A percentile compares a stretch with the other conserved stretches of the same genome.
phyloP scores from a whole-genome alignment of 306 rosid species.

The Alnus glutinosa region DNA sequence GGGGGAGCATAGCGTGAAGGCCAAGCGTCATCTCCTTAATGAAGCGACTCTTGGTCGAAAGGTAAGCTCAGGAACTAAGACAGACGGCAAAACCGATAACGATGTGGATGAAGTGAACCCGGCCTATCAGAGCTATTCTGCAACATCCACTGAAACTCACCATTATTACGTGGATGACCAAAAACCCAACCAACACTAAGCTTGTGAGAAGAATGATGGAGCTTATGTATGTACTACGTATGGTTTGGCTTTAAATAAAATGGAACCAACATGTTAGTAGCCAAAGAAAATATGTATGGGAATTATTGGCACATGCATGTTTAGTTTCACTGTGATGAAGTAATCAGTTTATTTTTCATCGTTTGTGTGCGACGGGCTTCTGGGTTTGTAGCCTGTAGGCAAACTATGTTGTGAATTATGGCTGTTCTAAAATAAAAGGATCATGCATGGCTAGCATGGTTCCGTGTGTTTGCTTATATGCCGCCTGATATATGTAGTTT shows the following conservation, averaged over 20 bases:
- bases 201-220: background rate
- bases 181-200: background rate
- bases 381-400: background rate
- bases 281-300: background rate
- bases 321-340: background rate
- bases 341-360: too few relatives aligned
- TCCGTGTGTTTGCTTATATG: background rate
- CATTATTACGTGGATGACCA: background rate
- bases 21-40: background rate
- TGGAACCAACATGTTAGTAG: background rate
- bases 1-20: background rate
- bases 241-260: background rate
- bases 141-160: background rate
- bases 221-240: background rate
- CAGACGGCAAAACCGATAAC: background rate
- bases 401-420: background rate
- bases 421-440: background rate
- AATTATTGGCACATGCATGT: background rate
- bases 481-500: background rate
- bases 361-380: background rate
- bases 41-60: background rate
- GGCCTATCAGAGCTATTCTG: background rate
- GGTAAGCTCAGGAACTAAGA: background rate
- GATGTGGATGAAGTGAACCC: slow-evolving; percentile 5
- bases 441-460: background rate